A percentile compares a stretch with the other conserved stretches of the same genome.
These are phyloP conservation scores for Phytophthora syringae DNA, from an alignment of 352 stramenopile genomes.

Conservation along the genomic window DNA sequence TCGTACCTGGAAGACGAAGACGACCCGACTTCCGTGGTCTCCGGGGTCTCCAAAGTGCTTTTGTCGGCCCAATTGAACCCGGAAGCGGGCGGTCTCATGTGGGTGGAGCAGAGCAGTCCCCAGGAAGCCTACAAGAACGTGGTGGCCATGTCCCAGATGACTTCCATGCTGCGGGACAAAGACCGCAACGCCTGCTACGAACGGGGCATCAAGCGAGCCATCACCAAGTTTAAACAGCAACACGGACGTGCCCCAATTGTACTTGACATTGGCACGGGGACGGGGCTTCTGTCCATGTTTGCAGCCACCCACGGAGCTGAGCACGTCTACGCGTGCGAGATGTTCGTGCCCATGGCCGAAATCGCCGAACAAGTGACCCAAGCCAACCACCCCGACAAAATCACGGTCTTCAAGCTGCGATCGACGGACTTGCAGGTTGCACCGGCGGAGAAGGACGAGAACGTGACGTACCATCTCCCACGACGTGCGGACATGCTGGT, in stretches of 20 bases:
- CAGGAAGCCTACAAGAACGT: conserved; percentile 82
- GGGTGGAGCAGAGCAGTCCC: conserved; percentile 69
- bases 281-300: conserved; percentile 89
- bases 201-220: conserved; percentile 67
- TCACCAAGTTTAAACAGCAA: conserved; percentile 54
- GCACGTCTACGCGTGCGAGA: conserved; percentile 94
- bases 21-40: conserved; percentile 60
- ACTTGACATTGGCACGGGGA: conserved; percentile 86
- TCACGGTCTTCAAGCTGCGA: conserved; percentile 78
- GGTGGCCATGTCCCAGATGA: conserved; percentile 90
- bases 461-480: conserved; percentile 51
- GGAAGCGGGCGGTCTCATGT: conserved; percentile 78
- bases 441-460: conserved; percentile 11
- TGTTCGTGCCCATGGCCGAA: conserved; percentile 87
- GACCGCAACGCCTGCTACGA: conserved; percentile 86
- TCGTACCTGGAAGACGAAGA: conserved; percentile 77
- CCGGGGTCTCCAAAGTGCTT: conserved; percentile 71
- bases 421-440: conserved; percentile 75
- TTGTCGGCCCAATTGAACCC: conserved; percentile 79
- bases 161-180: conserved; percentile 83
- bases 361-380: conserved; percentile 77
- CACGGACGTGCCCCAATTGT: conserved; percentile 62
- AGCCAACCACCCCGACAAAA: conserved; percentile 71
- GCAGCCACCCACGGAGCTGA: conserved; percentile 83
- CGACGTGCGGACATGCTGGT: conserved; percentile 90